These are phyloP conservation scores for Macrolepiota albuminosa DNA, from an alignment of 768 basidiomycete genomes.

Conservation along the genomic window DNA sequence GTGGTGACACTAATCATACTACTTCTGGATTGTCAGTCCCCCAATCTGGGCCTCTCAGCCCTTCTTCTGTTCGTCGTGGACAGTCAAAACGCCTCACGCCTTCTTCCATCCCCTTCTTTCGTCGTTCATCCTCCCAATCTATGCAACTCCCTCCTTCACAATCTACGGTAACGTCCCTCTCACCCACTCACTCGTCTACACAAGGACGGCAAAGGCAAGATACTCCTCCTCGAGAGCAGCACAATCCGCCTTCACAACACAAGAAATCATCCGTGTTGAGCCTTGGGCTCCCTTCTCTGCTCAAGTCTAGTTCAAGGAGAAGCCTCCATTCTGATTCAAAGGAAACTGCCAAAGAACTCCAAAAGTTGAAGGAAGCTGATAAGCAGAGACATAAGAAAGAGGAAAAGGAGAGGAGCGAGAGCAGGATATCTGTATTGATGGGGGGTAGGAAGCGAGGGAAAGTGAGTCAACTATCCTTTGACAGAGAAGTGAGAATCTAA, in stretches of 20 bases:
- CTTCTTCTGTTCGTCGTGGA: constrained; percentile 62
- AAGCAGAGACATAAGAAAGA: constrained; percentile 63
- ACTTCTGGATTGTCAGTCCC: constrained; percentile 50
- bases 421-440: constrained; percentile 83
- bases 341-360: constrained; percentile 44
- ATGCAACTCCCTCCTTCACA: constrained; percentile 61
- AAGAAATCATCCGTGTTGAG: constrained; percentile 84
- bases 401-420: constrained; percentile 86
- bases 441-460: constrained; percentile 89
- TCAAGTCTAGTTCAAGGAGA: constrained; percentile 82
- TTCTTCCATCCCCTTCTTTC: constrained; percentile 91
- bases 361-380: constrained; percentile 44
- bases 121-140: constrained; percentile 85
- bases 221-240: constrained; percentile 50
- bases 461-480: constrained; percentile 38
- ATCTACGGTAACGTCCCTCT: constrained; percentile 45
- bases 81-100: constrained; percentile 83
- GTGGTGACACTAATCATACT: constrained; percentile 63
- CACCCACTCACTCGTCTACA: constrained; percentile 38
- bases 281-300: constrained; percentile 72
- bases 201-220: constrained; percentile 39
- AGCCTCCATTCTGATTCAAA: constrained; percentile 70
- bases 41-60: constrained; percentile 63
- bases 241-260: constrained; percentile 48
- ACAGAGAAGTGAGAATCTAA: constrained; percentile 2